Evolutionary conservation across 257 asterid genomes (phyloP).

Genomic region (Capsicum chinense): DNA sequence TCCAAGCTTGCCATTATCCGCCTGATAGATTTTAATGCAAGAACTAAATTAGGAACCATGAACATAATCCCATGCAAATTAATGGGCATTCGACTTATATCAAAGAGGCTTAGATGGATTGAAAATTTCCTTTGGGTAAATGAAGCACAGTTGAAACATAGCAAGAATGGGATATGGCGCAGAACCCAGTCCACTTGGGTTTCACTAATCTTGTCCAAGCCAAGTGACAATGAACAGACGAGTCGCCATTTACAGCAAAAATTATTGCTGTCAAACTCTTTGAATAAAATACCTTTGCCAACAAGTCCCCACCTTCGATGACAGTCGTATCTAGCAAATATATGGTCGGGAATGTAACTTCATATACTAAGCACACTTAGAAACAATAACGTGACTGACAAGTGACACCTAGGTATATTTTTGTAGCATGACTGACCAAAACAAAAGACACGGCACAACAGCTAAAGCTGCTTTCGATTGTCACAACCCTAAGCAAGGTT

Average conservation of each 20-base stretch:
- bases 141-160: neutral
- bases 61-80: slow-evolving; percentile 7
- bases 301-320: slow-evolving; percentile 7
- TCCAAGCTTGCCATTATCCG: slow-evolving; percentile 74
- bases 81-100: neutral
- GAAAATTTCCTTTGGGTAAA: neutral
- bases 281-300: neutral
- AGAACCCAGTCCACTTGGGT: slow-evolving; percentile 5
- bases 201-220: neutral
- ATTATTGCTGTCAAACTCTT: neutral
- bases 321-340: neutral
- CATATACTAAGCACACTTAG: neutral
- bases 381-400: neutral
- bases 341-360: neutral
- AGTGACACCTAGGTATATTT: neutral
- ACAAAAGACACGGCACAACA: neutral
- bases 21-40: slow-evolving; percentile 50
- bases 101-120: neutral
- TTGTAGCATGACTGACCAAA: neutral
- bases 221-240: neutral
- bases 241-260: neutral
- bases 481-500: slow-evolving; percentile 24
- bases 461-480: neutral
- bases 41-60: slow-evolving; percentile 29
- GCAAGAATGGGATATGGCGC: neutral